These are phyloP conservation scores for Chondrostereum purpureum DNA, from an alignment of 1,284 basidiomycete genomes.

Conservation along the genomic window DNA sequence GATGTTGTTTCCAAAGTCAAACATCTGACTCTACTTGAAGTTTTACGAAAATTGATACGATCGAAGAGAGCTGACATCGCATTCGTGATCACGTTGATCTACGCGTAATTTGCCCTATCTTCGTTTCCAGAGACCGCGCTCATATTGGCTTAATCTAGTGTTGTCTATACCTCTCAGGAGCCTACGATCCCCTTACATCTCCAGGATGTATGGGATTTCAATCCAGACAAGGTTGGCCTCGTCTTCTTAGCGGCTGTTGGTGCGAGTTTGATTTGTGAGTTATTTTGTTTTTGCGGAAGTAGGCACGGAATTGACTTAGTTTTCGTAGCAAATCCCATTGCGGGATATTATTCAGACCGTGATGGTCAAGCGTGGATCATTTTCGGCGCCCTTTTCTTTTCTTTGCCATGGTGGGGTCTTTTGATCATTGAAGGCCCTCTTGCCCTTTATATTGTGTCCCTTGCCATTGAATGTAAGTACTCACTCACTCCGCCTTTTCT, in stretches of 20 bases:
- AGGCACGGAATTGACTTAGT: neutral
- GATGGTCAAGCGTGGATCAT: slow-evolving; percentile 57
- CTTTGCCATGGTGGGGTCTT: slow-evolving; percentile 63
- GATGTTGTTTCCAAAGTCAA: neutral
- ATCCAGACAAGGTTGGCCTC: slow-evolving; percentile 58
- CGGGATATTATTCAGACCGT: slow-evolving; percentile 58
- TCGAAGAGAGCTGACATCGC: slow-evolving; percentile 53
- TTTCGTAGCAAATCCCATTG: slow-evolving; percentile 47
- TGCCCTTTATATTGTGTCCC: slow-evolving; percentile 54
- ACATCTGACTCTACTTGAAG: slow-evolving; percentile 30
- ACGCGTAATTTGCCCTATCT: slow-evolving; percentile 38
- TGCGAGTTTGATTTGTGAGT: slow-evolving; percentile 59
- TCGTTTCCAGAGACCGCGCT: slow-evolving; percentile 1
- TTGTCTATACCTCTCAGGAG: slow-evolving; percentile 50
- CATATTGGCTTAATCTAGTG: slow-evolving; percentile 26
- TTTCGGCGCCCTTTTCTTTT: slow-evolving; percentile 39
- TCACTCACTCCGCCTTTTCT: neutral
- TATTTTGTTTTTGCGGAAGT: neutral
- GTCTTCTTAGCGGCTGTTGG: slow-evolving; percentile 67
- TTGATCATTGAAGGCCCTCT: slow-evolving; percentile 47
- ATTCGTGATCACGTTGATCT: slow-evolving; percentile 47
- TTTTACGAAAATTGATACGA: slow-evolving; percentile 15
- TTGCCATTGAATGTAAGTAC: slow-evolving; percentile 49
- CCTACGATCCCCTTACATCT: slow-evolving; percentile 65
- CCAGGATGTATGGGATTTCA: slow-evolving; percentile 52